These are phyloP conservation scores for Kokia cookei DNA, from an alignment of 441 rosid species.

Conservation along the genomic window DNA sequence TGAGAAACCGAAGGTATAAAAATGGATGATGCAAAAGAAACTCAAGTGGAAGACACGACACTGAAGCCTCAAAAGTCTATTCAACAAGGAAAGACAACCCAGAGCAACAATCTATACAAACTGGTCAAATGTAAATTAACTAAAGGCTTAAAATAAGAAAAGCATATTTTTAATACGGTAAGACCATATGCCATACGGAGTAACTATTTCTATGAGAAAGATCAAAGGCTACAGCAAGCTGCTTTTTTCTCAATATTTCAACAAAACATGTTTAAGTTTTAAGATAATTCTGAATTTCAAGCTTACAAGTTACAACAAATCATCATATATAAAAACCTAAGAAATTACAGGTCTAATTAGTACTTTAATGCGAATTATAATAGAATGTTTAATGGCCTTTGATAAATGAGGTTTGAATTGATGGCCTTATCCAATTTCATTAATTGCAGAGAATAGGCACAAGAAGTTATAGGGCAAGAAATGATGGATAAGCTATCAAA, in stretches of 20 bases:
- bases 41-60: constrained; percentile 2
- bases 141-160: background rate
- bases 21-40: background rate
- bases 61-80: background rate
- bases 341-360: background rate
- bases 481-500: background rate
- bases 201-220: background rate
- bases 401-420: background rate
- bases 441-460: background rate
- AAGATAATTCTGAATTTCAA: background rate
- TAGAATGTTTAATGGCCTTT: background rate
- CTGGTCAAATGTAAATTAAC: background rate
- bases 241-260: background rate
- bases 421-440: background rate
- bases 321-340: background rate
- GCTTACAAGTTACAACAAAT: background rate
- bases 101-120: background rate
- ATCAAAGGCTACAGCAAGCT: background rate
- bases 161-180: background rate
- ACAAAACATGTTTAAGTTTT: background rate
- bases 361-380: background rate
- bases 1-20: constrained; percentile 1
- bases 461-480: background rate
- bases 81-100: background rate
- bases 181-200: background rate